Evolutionary conservation across 2,329 filamentous ascomycete species (phyloP).

Genomic region (Fonsecaea monophora): DNA sequence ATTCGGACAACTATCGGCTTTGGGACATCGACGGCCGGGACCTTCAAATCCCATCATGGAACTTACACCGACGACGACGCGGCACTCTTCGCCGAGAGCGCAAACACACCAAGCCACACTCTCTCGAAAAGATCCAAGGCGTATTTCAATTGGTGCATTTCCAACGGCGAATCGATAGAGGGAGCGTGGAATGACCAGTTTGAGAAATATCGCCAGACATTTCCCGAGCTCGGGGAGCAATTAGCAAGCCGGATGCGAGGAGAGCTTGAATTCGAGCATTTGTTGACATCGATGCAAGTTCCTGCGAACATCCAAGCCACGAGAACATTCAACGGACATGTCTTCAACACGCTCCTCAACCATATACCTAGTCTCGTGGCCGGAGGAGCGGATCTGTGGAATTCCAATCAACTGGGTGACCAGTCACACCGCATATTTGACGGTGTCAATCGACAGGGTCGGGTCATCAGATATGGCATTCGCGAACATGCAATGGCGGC

Average conservation of each 20-base stretch:
- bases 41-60: constrained; percentile 37
- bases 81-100: not conserved
- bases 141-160: constrained; percentile 17
- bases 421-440: constrained; percentile 43
- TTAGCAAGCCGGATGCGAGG: not conserved
- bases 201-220: not conserved
- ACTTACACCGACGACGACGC: constrained; percentile 30
- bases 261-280: not conserved
- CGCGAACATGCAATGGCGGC: constrained; percentile 71
- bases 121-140: not conserved
- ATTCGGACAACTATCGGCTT: constrained; percentile 64
- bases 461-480: constrained; percentile 64
- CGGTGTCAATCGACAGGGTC: constrained; percentile 46
- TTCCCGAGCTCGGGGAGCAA: constrained; percentile 16
- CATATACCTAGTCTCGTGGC: not conserved
- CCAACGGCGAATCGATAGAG: constrained; percentile 1
- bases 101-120: constrained; percentile 7
- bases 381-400: constrained; percentile 1
- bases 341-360: constrained; percentile 10
- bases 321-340: not conserved
- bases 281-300: not conserved
- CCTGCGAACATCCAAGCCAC: not conserved
- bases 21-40: constrained; percentile 54
- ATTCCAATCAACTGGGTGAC: constrained; percentile 33
- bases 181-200: constrained; percentile 5